A percentile compares a stretch with the other conserved stretches of the same genome.
Conservation (phyloP, 768 basidiomycete species). For the Paxillus ammoniavirescens region DNA sequence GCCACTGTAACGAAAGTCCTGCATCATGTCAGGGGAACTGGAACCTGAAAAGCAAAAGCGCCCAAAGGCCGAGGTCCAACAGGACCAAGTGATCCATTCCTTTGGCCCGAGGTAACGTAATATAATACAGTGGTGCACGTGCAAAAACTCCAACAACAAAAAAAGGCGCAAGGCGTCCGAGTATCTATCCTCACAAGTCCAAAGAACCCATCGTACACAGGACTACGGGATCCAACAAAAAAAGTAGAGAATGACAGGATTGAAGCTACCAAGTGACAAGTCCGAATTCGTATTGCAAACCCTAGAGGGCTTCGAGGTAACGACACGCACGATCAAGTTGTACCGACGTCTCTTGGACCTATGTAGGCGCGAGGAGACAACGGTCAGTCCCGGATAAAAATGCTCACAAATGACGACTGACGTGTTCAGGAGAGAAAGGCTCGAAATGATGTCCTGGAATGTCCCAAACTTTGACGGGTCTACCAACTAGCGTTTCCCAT, state of each 20-base stretch:
- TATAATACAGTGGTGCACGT: too few species aligned
- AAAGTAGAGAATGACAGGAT: not conserved
- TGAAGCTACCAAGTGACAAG: too few species aligned
- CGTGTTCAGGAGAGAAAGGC: conserved; percentile 51
- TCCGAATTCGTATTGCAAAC: not conserved
- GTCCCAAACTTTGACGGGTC: conserved; percentile 42
- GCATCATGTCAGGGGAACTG: not conserved
- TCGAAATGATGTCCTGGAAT: conserved; percentile 69
- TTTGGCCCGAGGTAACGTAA: too few species aligned
- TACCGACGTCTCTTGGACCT: conserved; percentile 20
- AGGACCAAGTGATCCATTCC: too few species aligned
- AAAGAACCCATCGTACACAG: too few species aligned
- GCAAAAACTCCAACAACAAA: not conserved
- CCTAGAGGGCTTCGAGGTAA: not conserved
- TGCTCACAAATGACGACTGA: conserved; percentile 28
- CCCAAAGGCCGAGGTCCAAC: too few species aligned
- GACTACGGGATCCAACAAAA: not conserved
- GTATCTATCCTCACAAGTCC: not conserved
- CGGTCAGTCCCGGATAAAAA: not conserved
- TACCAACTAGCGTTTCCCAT: conserved; percentile 48
- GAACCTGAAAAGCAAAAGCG: not conserved
- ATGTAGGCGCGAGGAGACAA: not conserved
- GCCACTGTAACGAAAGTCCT: not conserved
- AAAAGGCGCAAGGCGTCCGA: not conserved
- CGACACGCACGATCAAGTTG: conserved; percentile 23